Evolutionary conservation across 106 monocot genomes (phyloP).

Genomic region (Phalaenopsis equestris): DNA sequence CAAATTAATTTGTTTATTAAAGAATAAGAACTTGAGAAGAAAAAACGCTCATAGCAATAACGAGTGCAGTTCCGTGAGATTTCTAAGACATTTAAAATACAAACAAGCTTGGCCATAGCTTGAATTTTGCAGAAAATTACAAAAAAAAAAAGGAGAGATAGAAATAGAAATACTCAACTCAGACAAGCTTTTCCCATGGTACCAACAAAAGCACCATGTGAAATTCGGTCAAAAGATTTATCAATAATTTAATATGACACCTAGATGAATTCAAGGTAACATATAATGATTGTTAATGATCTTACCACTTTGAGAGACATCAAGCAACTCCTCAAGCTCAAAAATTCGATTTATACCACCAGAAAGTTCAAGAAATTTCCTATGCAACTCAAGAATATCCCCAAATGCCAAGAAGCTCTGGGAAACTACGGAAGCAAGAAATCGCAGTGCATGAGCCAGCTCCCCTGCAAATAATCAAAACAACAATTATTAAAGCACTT

Average conservation of each 20-base stretch:
- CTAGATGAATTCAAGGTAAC: not conserved
- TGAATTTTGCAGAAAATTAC: not conserved
- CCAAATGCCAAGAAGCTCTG: conserved; percentile 99
- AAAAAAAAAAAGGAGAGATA: not conserved
- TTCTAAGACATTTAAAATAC: not conserved
- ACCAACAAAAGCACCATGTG: not conserved
- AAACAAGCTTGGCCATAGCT: not conserved
- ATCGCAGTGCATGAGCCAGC: conserved; percentile 91
- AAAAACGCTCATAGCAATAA: conserved; percentile 2
- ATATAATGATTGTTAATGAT: not conserved
- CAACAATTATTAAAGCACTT: not conserved
- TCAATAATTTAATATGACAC: not conserved
- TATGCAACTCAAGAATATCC: conserved; percentile 95
- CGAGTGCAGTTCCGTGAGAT: not conserved
- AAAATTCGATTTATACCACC: conserved; percentile 93
- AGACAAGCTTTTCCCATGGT: not conserved
- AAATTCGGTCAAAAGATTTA: not conserved
- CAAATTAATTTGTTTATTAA: not conserved
- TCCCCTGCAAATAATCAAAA: conserved; percentile 48
- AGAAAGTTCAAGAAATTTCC: conserved; percentile 82
- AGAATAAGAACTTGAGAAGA: not conserved
- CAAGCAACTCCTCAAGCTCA: conserved; percentile 93
- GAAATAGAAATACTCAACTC: not conserved
- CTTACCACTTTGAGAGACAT: conserved; percentile 74
- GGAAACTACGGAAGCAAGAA: conserved; percentile 92